These are phyloP conservation scores for Ophiocordyceps australis DNA, from an alignment of 2,329 filamentous ascomycete species.

Conservation along the genomic window DNA sequence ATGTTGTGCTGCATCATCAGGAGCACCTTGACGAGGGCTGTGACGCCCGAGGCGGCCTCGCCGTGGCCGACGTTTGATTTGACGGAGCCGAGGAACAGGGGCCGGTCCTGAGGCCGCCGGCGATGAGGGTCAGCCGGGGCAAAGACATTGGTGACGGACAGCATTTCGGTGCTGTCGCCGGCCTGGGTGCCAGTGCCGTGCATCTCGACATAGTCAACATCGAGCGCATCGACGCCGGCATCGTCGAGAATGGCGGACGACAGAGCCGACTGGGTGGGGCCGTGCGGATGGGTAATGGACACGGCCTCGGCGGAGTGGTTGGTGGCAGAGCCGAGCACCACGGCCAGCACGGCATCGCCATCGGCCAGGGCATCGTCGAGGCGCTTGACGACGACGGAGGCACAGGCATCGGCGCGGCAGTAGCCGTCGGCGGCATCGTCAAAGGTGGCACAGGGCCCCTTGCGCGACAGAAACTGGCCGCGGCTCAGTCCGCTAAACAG, in stretches of 20 bases:
- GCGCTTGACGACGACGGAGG: constrained; percentile 58
- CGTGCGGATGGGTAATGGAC: constrained; percentile 72
- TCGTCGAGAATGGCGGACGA: constrained; percentile 53
- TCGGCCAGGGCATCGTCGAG: constrained; percentile 59
- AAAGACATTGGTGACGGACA: constrained; percentile 44
- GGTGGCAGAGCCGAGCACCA: constrained; percentile 55
- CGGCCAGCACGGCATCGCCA: constrained; percentile 56
- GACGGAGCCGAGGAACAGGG: constrained; percentile 14
- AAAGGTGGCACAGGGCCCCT: neutral
- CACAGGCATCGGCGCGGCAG: constrained; percentile 62
- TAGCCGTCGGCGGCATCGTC: constrained; percentile 48
- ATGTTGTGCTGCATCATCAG: constrained; percentile 37
- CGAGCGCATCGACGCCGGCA: constrained; percentile 54
- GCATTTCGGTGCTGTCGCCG: constrained; percentile 64
- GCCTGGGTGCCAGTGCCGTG: constrained; percentile 79
- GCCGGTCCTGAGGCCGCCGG: neutral
- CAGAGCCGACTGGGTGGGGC: constrained; percentile 53
- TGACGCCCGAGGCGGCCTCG: constrained; percentile 40
- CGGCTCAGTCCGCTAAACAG: constrained; percentile 1
- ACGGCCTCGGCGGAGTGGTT: constrained; percentile 69
- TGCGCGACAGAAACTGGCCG: constrained; percentile 2
- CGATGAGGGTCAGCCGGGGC: constrained; percentile 24
- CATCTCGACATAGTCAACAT: constrained; percentile 73
- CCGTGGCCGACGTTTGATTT: constrained; percentile 48
- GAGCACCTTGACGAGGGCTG: constrained; percentile 39